Conservation (phyloP, 768 basidiomycete genomes). For the Agaricus blazei region DNA sequence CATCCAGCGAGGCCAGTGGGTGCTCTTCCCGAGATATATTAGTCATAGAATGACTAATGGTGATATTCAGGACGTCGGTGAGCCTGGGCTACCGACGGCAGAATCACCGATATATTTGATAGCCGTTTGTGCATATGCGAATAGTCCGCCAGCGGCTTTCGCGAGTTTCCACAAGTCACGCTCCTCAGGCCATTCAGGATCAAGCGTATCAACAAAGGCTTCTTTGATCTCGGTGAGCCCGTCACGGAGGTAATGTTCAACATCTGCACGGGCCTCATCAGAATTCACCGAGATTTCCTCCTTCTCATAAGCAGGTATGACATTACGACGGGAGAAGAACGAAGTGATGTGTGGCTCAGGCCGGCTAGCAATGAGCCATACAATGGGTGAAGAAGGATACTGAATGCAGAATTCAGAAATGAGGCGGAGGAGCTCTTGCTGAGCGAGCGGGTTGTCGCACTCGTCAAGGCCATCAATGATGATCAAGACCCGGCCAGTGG, state of each 20-base stretch:
- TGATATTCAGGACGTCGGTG: too few relatives aligned
- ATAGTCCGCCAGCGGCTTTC: slow-evolving; percentile 16
- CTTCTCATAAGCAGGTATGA: not conserved
- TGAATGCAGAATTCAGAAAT: not conserved
- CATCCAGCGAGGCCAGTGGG: too few relatives aligned
- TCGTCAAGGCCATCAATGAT: slow-evolving; percentile 24
- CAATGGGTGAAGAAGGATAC: slow-evolving; percentile 8
- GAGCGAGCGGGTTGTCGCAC: slow-evolving; percentile 10
- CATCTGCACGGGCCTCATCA: too few relatives aligned
- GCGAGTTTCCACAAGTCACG: slow-evolving; percentile 12
- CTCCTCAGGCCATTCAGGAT: slow-evolving; percentile 14
- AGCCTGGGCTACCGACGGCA: not conserved
- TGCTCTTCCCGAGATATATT: too few relatives aligned
- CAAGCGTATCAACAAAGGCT: too few relatives aligned
- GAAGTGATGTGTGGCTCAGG: slow-evolving; percentile 18
- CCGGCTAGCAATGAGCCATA: slow-evolving; percentile 20
- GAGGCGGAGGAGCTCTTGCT: slow-evolving; percentile 10
- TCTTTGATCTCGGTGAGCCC: not conserved
- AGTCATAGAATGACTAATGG: too few relatives aligned
- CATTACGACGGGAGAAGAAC: not conserved
- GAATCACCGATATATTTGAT: slow-evolving; percentile 15
- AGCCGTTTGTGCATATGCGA: slow-evolving; percentile 20
- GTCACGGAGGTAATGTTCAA: not conserved
- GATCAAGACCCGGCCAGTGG: not conserved
- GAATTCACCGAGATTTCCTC: too few relatives aligned